phyloP scores from a whole-genome alignment of 192 early-diverging fungal genomes.

The Coemansia sp. region DNA sequence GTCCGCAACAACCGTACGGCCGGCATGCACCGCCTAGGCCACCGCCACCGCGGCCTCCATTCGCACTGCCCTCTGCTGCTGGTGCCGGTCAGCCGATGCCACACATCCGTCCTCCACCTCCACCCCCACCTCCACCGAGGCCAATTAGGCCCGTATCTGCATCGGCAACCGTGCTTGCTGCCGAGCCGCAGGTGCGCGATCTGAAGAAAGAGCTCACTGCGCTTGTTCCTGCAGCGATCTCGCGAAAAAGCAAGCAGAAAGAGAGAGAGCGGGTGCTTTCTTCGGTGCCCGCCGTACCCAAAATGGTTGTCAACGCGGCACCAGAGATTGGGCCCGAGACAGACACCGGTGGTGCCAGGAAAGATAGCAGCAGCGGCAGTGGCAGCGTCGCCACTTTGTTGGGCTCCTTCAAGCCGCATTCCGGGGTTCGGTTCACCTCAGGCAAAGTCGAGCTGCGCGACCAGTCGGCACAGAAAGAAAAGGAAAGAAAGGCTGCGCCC shows the following conservation, averaged over 20 bases:
- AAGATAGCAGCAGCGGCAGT: neutral
- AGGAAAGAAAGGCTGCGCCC: neutral
- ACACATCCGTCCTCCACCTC: constrained; percentile 7
- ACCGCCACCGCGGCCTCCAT: neutral
- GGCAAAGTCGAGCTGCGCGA: constrained; percentile 1
- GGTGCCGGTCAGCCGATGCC: neutral
- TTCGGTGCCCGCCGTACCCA: constrained; percentile 52
- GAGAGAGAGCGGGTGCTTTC: constrained; percentile 37
- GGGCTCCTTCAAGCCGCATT: constrained; percentile 6
- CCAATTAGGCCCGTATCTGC: constrained; percentile 7
- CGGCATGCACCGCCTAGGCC: neutral
- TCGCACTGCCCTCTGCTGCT: constrained; percentile 3
- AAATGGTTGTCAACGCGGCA: constrained; percentile 65
- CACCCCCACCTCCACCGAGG: neutral
- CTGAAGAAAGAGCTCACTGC: constrained; percentile 74
- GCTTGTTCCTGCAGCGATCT: constrained; percentile 65
- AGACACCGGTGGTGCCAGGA: neutral
- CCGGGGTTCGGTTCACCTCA: constrained; percentile 13
- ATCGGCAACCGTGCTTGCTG: constrained; percentile 59
- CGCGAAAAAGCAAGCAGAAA: constrained; percentile 52
- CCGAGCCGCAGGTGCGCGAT: constrained; percentile 74
- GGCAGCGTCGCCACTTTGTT: constrained; percentile 10
- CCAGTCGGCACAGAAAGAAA: neutral
- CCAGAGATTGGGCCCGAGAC: constrained; percentile 60
- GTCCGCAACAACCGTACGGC: constrained; percentile 12